phyloP scores from a whole-genome alignment of 169 alveolate genomes.

The Hepatocystis sp. region DNA sequence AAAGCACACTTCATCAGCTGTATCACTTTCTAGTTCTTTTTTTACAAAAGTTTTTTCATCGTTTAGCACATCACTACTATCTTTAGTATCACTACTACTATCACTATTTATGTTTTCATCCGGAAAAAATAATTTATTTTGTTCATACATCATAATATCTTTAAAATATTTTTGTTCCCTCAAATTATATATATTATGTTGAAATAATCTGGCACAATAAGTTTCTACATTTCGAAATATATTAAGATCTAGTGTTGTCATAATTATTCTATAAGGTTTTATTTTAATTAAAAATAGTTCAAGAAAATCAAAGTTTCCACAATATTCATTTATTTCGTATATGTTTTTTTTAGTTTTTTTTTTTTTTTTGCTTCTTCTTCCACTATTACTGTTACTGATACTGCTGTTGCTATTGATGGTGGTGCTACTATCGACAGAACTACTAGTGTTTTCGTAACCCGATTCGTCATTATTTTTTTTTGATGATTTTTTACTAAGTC shows the following conservation, averaged over 20 bases:
- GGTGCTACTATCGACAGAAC: too few relatives aligned
- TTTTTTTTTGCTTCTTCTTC: slow-evolving; percentile 1
- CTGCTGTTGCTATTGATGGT: neutral
- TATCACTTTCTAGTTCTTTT: neutral
- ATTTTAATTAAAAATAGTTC: slow-evolving; percentile 35
- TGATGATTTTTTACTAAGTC: neutral
- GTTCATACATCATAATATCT: slow-evolving; percentile 44
- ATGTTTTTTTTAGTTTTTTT: neutral
- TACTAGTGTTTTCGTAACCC: neutral
- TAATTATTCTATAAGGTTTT: slow-evolving; percentile 64
- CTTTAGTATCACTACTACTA: neutral
- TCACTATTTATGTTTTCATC: slow-evolving; percentile 7
- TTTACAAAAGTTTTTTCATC: neutral
- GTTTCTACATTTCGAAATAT: slow-evolving; percentile 66
- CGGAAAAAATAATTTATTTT: slow-evolving; percentile 35
- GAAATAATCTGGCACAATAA: slow-evolving; percentile 56
- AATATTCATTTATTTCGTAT: slow-evolving; percentile 67
- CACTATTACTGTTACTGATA: neutral
- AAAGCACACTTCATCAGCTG: neutral
- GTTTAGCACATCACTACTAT: neutral
- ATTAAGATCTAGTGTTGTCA: slow-evolving; percentile 32
- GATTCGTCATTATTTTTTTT: neutral
- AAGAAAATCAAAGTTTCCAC: slow-evolving; percentile 70
- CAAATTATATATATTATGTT: slow-evolving; percentile 19
- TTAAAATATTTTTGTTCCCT: slow-evolving; percentile 9